Evolutionary conservation across 176 grass and related monocot species (phyloP), one percentile per base, ranked within the genome.

Genomic region (Oryza rufipogon): DNA sequence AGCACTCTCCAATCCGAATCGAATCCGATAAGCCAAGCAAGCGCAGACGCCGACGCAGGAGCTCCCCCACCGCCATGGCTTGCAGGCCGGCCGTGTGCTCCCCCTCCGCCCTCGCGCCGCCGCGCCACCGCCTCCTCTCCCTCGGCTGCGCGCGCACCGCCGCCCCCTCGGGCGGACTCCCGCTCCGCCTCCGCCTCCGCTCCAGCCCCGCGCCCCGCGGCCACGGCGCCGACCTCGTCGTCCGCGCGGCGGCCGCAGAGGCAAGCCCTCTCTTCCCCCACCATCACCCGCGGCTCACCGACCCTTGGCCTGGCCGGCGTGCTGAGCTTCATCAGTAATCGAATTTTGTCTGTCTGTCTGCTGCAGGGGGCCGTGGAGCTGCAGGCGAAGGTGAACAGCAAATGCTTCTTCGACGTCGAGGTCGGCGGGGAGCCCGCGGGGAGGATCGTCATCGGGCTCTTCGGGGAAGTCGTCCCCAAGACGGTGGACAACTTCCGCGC

Each of bases 361-460:
- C 36, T 73, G 32, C 87, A 88, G 81, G 81, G 69, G 73, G 86
- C 45, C 78, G 45, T 83, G 68, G 76, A 87, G 36, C 86, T 89
- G 71, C 89, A 91, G 84, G 80, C 92, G 22, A 79, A 89, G 14
- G 89, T 91, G 13, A 91, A 87, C 11, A 83, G 33, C 75, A 91
- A 87, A 72, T 89, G 87, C 71, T 94, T 84, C 77, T 94, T 94
- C 64, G 89, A 91, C 49, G 80, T 91, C 68, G 84, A 92, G 78
- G 83, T 86, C 70, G 85, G 91, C 7, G 85, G 88, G 39, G 71
- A 90, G 41, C 14, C 74, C 30, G 79, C 25, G 20, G 93, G 90
- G 9, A 78, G 88, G 80, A 45, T 92, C 19, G 87, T 95, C 58
- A 88, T 95, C 15, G 93, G 93, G 7, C 82, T 95, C 28, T 95